Conservation (phyloP, 371 early-diverging fungal genomes). For the Amoeboradix gromovi region DNA sequence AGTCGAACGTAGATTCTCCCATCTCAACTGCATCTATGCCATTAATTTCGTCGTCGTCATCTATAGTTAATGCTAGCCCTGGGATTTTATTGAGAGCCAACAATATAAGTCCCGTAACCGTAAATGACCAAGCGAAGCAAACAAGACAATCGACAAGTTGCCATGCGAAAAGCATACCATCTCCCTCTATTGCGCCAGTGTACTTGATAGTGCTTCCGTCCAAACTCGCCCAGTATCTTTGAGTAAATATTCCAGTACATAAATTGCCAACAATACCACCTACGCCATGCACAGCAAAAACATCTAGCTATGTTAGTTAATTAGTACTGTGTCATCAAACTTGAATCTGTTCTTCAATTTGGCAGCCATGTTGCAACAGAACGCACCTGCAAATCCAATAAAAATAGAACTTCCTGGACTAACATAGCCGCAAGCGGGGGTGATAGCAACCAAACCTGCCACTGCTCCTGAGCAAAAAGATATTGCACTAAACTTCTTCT, state of each 20-base stretch:
- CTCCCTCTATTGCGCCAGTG: slow-evolving; percentile 29
- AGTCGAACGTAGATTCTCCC: slow-evolving; percentile 5
- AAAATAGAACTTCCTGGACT: slow-evolving; percentile 1
- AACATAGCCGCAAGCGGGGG: slow-evolving; percentile 5
- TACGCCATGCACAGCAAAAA: slow-evolving; percentile 33
- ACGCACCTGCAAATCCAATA: slow-evolving; percentile 2
- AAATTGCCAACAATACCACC: slow-evolving; percentile 59
- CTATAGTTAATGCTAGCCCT: slow-evolving; percentile 12
- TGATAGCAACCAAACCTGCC: slow-evolving; percentile 4
- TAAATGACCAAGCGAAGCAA: slow-evolving; percentile 46
- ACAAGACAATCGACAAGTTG: slow-evolving; percentile 45
- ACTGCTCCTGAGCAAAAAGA: slow-evolving; percentile 2
- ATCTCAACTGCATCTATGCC: slow-evolving; percentile 42
- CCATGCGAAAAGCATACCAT: slow-evolving; percentile 40
- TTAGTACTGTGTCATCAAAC: background rate
- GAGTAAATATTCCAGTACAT: slow-evolving; percentile 65
- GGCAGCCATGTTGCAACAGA: slow-evolving; percentile 17
- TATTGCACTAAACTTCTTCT: slow-evolving; percentile 3
- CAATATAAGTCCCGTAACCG: slow-evolving; percentile 35
- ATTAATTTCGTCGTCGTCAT: slow-evolving; percentile 29
- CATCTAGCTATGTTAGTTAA: background rate
- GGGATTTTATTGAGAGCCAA: slow-evolving; percentile 45
- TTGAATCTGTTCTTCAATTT: slow-evolving; percentile 35
- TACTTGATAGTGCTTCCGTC: slow-evolving; percentile 22
- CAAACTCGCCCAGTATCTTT: slow-evolving; percentile 31